Evolutionary conservation across 2,329 filamentous ascomycete genomes (phyloP), one percentile per base, ranked within the genome.

Genomic region (Botrytis sinoallii): DNA sequence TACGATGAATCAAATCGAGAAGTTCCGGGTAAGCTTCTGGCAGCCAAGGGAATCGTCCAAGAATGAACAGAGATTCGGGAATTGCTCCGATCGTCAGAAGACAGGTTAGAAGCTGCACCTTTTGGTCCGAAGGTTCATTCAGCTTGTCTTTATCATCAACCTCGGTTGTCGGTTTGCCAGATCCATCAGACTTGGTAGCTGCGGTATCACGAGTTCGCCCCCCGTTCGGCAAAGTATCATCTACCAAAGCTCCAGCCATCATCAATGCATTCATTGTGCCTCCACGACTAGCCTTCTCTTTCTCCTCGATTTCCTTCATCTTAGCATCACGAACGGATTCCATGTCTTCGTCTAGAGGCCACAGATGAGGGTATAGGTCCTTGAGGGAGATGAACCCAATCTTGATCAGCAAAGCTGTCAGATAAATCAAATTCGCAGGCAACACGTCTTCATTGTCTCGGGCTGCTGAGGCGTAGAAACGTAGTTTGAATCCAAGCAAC

Each of bases 401-500:
- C 83, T 99, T 99, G 83, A 99, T 95, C 44, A 99, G 88, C 48
- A 98, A 88, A 1, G 96, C 95, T 0, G 95, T 92, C 29, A 99
- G 88, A 77, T 96, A 97, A 44, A 98, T 93, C 4, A 99, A 86
- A 78, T 99, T 99, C 57, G 96, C 93, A 0, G 96, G 96, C 3
- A 98, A 86, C 4, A 91, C 87, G 79, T 98, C 96, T 1, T 88
- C 85, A 71, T 90, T 88, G 74, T 93, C 90, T 73, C 95, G 89
- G 52, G 92, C 90, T 42, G 91, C 86, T 0, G 94, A 97, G 59
- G 93, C 92, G 81, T 99, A 99, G 82, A 97, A 99, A 22, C 93
- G 93, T 69, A 99, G 88, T 83, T 99, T 99, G 87, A 99, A 99
- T 6, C 96, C 96, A 22, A 99, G 90, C 5, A 99, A 88, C 81